Evolutionary conservation across 768 basidiomycete species (phyloP).

Genomic region (Exsudoporus frostii): DNA sequence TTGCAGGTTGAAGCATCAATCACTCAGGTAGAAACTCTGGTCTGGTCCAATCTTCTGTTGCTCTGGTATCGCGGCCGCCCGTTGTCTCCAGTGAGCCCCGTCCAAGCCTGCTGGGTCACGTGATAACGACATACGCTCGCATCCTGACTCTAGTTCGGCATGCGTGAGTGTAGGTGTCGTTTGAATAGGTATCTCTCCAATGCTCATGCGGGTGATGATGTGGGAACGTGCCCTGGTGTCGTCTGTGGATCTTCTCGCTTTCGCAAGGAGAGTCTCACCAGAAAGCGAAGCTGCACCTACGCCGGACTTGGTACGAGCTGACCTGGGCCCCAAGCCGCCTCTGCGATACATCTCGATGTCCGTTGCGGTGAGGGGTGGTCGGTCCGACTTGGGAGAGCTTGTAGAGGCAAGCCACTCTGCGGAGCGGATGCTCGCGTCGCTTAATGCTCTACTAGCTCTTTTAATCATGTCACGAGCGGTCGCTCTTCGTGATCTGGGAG

Average conservation of each 20-base stretch:
- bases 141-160: constrained; percentile 17
- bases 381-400: constrained; percentile 9
- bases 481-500: constrained; percentile 12
- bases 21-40: neutral
- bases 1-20: neutral
- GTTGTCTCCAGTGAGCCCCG: constrained; percentile 11
- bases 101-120: constrained; percentile 29
- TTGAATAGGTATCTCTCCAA: constrained; percentile 38
- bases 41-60: neutral
- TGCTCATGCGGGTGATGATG: constrained; percentile 25
- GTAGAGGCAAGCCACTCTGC: constrained; percentile 32
- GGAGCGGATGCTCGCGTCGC: constrained; percentile 30
- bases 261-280: neutral
- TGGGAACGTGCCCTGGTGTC: neutral
- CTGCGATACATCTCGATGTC: constrained; percentile 29
- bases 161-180: constrained; percentile 34
- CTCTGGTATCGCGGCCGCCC: constrained; percentile 20
- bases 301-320: neutral
- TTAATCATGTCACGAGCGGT: constrained; percentile 14
- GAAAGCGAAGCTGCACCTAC: neutral
- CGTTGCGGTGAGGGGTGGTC: constrained; percentile 12
- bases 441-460: constrained; percentile 22
- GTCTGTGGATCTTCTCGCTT: constrained; percentile 5
- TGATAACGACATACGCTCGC: constrained; percentile 29
- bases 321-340: constrained; percentile 9